Evolutionary conservation across 1,284 basidiomycete species (phyloP).

Genomic region (Inonotus obliquus): DNA sequence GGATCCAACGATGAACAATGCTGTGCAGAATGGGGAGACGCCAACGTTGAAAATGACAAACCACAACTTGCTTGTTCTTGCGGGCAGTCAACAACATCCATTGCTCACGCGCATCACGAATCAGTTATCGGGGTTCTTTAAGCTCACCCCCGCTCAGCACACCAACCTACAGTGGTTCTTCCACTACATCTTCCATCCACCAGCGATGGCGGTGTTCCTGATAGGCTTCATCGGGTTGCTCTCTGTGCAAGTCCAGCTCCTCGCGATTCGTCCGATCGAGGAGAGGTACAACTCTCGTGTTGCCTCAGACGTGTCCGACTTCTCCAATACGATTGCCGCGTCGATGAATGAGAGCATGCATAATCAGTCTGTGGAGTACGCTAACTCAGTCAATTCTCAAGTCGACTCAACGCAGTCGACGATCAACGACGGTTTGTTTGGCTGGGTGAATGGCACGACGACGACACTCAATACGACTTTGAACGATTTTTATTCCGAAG

Average conservation of each 20-base stretch:
- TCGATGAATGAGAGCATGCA: slow-evolving; percentile 79
- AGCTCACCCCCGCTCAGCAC: slow-evolving; percentile 54
- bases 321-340: slow-evolving; percentile 67
- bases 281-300: slow-evolving; percentile 58
- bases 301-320: slow-evolving; percentile 54
- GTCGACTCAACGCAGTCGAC: slow-evolving; percentile 65
- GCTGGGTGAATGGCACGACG: slow-evolving; percentile 93
- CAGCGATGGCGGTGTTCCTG: slow-evolving; percentile 83
- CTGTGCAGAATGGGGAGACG: slow-evolving; percentile 29
- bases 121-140: slow-evolving; percentile 43
- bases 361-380: slow-evolving; percentile 75
- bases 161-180: slow-evolving; percentile 75
- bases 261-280: slow-evolving; percentile 69
- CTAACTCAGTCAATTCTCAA: slow-evolving; percentile 67
- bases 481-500: slow-evolving; percentile 67
- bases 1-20: slow-evolving; percentile 57
- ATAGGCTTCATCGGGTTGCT: slow-evolving; percentile 90
- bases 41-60: slow-evolving; percentile 60
- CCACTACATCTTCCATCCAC: slow-evolving; percentile 86
- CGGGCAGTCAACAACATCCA: slow-evolving; percentile 63
- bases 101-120: slow-evolving; percentile 63
- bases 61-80: slow-evolving; percentile 73
- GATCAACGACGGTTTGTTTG: slow-evolving; percentile 85
- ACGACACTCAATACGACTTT: slow-evolving; percentile 80
- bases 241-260: slow-evolving; percentile 81